Base-by-base conservation (phyloP, 2,329 filamentous ascomycete species). In the Ceratocystis cacaofunesta region DNA sequence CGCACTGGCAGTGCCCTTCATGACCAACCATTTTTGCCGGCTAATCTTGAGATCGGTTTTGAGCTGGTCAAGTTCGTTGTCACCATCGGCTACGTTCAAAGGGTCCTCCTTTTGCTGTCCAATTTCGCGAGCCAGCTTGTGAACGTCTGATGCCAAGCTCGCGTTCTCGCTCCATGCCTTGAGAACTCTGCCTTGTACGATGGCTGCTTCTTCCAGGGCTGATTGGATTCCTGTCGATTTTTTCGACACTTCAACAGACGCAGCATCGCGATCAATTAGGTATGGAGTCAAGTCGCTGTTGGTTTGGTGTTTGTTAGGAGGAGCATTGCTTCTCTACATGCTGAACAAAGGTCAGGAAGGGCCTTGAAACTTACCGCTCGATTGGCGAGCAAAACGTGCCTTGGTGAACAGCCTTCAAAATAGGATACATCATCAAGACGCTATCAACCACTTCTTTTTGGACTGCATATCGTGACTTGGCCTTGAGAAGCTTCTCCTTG, bases 1-100 rank as follows among this genome's bases (percentile, higher is more conserved):
- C 19, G 87, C 89, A 71, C 87, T 88, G n/a, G 88, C 81, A 52
- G 90, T 83, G 28, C 84, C 88, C 76, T 92, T 94, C 74, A 92
- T 82, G 22, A 87, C 84, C 71, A 84, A 84, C 85, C 86, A 90
- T 71, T 82, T 81, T 69, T 85, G 83, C 68, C 82, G 82, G 72
- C 84, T 86, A 25, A 77, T 77, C 70, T 81, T 85, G 67, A 88
- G 75, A 50, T 85, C 80, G 5, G 73, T 75, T 70, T 90, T 83
- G 10, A 86, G 76, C 62, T 75, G 75, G 44, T 80, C 75, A 30
- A 90, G 77, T 72, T 87, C 79, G n/a, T 74, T 74, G 66, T 78
- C 78, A 44, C 81, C 74, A 28, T 77, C 78, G 5, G 77, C 74
- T 70, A 87, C 80, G 46, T 78, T 75, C 30, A 82, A 76, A n/a